Conservation (phyloP, 2,329 filamentous ascomycete genomes). For the Ophiognomonia clavigignenti-juglandacearum region DNA sequence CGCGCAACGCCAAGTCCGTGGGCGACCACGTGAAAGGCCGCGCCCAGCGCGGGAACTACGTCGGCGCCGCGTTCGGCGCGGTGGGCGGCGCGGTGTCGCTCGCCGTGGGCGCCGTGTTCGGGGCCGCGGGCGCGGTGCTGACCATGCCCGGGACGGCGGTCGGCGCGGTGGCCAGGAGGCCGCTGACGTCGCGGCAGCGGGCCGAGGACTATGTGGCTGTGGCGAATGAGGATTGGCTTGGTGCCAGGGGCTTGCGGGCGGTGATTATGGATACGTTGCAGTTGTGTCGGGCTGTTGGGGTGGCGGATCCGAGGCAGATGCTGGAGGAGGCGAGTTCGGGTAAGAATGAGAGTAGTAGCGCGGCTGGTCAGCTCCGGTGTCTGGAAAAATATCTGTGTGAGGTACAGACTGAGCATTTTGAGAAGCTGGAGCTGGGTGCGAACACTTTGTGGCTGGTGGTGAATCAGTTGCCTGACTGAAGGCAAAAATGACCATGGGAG, state of each 20-base stretch:
- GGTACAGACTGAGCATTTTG: not conserved
- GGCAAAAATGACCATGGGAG: no score
- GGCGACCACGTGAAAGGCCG: conserved; percentile 30
- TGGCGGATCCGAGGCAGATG: not conserved
- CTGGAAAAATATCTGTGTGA: not conserved
- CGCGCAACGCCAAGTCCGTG: conserved; percentile 30
- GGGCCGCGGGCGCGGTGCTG: conserved; percentile 29
- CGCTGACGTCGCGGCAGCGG: conserved; percentile 36
- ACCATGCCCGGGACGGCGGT: conserved; percentile 30
- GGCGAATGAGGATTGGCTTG: conserved; percentile 39
- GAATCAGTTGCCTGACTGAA: not conserved
- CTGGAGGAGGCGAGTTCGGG: not conserved
- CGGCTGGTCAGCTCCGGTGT: not conserved
- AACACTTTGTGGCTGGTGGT: conserved; percentile 3
- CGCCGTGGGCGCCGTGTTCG: conserved; percentile 32
- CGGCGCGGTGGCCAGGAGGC: conserved; percentile 30
- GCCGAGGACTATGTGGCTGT: conserved; percentile 36
- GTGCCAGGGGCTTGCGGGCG: conserved; percentile 32
- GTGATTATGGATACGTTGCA: conserved; percentile 27
- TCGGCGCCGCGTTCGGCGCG: conserved; percentile 32
- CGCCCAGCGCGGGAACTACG: conserved; percentile 33
- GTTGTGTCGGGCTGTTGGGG: not conserved
- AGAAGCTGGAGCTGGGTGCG: not conserved
- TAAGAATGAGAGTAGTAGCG: not conserved
- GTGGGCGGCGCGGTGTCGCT: conserved; percentile 34